Evolutionary conservation across 352 stramenopile species (phyloP).

Genomic region (Phytopythium aichiense): DNA sequence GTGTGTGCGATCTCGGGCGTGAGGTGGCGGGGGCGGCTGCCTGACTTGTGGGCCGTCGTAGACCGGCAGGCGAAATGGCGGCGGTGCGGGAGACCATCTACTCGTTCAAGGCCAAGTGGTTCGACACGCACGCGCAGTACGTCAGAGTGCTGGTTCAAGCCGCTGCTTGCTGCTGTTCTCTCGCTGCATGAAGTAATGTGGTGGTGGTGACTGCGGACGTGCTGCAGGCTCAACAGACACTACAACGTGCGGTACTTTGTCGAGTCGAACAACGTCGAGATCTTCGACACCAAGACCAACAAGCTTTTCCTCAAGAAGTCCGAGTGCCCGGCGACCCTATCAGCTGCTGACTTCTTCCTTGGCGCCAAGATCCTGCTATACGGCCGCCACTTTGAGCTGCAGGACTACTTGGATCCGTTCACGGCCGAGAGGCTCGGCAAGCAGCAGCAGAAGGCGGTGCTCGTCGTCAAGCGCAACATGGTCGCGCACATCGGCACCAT

Average conservation of each 20-base stretch:
- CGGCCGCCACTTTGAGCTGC: conserved; percentile 76
- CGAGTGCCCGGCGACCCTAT: conserved; percentile 64
- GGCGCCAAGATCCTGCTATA: conserved; percentile 81
- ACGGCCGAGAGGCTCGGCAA: conserved; percentile 65
- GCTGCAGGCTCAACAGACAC: conserved; percentile 59
- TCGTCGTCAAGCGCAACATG: conserved; percentile 56
- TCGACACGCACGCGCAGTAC: conserved; percentile 73
- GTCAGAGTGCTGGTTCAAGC: neutral
- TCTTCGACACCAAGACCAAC: conserved; percentile 86
- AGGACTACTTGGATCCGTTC: conserved; percentile 80
- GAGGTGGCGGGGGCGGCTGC: neutral
- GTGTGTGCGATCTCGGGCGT: neutral
- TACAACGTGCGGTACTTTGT: conserved; percentile 82
- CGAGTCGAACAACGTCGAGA: conserved; percentile 80
- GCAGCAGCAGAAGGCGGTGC: conserved; percentile 64
- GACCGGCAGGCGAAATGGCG: conserved; percentile 32
- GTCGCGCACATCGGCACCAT: conserved; percentile 48
- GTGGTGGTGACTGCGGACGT: neutral
- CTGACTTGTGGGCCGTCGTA: neutral
- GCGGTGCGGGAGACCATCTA: conserved; percentile 69
- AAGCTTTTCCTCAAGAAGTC: conserved; percentile 91
- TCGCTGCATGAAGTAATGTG: no score
- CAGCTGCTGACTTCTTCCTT: conserved; percentile 76
- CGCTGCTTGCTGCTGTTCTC: neutral
- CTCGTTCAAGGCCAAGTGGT: conserved; percentile 80